Conservation (phyloP, 805 yeast genomes). For the Suhomyces pyralidae region DNA sequence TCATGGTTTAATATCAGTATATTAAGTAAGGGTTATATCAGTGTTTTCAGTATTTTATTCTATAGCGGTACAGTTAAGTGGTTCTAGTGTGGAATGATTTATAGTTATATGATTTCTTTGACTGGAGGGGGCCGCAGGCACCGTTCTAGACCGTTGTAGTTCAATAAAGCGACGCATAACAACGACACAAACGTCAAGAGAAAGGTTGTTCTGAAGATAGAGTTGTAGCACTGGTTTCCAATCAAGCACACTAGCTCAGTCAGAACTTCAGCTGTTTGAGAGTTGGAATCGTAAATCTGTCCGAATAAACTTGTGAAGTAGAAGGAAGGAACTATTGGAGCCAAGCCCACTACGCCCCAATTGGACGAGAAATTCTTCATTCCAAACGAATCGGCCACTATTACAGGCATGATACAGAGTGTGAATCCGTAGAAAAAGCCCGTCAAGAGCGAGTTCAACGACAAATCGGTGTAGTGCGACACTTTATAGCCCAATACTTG, state of each 20-base stretch:
- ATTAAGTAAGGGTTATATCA: too few relatives aligned
- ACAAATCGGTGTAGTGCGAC: constrained; percentile 35
- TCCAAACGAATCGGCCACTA: constrained; percentile 73
- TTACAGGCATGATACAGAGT: constrained; percentile 72
- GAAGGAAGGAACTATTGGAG: constrained; percentile 63
- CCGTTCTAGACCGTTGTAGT: not conserved
- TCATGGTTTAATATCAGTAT: too few relatives aligned
- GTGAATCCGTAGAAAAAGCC: constrained; percentile 74
- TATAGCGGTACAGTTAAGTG: too few relatives aligned
- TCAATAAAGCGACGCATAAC: constrained; percentile 11
- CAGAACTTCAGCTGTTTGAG: constrained; percentile 13
- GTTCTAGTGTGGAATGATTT: too few relatives aligned
- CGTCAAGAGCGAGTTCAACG: constrained; percentile 51
- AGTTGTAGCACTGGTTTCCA: constrained; percentile 43
- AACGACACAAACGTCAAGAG: constrained; percentile 29
- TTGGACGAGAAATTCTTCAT: constrained; percentile 62
- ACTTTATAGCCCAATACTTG: constrained; percentile 47
- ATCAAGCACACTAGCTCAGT: constrained; percentile 20
- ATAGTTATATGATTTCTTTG: not conserved
- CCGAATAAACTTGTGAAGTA: constrained; percentile 65
- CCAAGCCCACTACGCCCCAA: constrained; percentile 69
- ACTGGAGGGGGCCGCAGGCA: not conserved
- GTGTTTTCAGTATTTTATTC: too few relatives aligned
- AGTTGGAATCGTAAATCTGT: constrained; percentile 51
- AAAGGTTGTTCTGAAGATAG: constrained; percentile 41